Evolutionary conservation across 2,329 filamentous ascomycete species (phyloP).

Genomic region (Gaeumannomyces sp.): DNA sequence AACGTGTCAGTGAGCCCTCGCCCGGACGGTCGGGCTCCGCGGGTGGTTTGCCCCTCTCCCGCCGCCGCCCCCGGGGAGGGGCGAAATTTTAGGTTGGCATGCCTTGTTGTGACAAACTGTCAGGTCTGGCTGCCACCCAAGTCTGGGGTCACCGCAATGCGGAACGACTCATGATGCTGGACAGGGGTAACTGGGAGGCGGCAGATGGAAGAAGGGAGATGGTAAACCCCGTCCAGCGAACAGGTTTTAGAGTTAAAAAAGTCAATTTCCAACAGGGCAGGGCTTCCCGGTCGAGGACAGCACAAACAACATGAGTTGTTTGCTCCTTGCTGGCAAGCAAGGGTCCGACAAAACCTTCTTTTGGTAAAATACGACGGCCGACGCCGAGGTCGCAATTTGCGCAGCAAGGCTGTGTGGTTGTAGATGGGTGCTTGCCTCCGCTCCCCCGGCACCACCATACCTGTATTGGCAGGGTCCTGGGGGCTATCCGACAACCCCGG

Average conservation of each 20-base stretch:
- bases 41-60: too few species aligned
- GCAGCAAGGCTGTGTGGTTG: too few species aligned
- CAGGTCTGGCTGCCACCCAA: not conserved
- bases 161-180: not conserved
- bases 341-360: not conserved
- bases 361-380: too few species aligned
- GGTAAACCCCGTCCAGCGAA: not conserved
- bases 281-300: not conserved
- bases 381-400: too few species aligned
- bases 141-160: not conserved
- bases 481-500: too few species aligned
- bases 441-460: too few species aligned
- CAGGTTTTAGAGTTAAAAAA: not conserved
- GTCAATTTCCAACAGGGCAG: not conserved
- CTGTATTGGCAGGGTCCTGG: too few species aligned
- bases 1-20: too few species aligned
- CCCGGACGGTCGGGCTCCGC: not conserved
- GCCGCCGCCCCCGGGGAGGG: too few species aligned
- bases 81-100: not conserved
- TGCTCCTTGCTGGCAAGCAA: not conserved
- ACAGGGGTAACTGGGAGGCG: not conserved
- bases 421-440: too few species aligned
- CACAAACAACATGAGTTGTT: not conserved
- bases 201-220: not conserved
- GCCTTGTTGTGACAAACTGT: not conserved